Evolutionary conservation across 768 basidiomycete species (phyloP).

Genomic region (Glaciozyma antarctica): DNA sequence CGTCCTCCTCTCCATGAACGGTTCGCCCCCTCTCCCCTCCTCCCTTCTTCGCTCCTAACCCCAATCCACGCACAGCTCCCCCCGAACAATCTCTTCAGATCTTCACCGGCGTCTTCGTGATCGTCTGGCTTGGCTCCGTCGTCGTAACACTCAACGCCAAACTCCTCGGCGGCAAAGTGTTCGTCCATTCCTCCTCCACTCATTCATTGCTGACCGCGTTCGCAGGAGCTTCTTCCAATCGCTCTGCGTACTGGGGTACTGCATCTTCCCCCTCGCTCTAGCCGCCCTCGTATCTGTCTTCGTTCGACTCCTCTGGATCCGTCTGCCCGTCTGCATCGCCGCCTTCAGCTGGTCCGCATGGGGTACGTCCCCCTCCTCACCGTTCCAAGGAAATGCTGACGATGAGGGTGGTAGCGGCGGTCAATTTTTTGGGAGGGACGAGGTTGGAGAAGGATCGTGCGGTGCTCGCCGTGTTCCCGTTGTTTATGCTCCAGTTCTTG

Average conservation of each 20-base stretch:
- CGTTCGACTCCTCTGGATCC: conserved; percentile 71
- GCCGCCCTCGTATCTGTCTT: conserved; percentile 81
- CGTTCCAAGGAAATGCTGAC: not conserved
- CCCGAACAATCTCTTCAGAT: conserved; percentile 70
- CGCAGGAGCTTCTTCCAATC: conserved; percentile 70
- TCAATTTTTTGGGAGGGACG: conserved; percentile 91
- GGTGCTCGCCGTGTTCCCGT: conserved; percentile 88
- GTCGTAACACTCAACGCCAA: conserved; percentile 94
- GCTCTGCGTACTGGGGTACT: conserved; percentile 87
- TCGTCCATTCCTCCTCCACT: conserved; percentile 12
- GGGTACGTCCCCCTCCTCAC: conserved; percentile 50
- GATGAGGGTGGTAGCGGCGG: conserved; percentile 53
- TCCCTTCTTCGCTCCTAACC: not conserved
- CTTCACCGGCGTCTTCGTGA: conserved; percentile 77
- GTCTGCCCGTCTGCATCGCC: conserved; percentile 71
- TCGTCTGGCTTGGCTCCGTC: conserved; percentile 81
- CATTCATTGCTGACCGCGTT: conserved; percentile 41
- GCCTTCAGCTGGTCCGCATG: conserved; percentile 96
- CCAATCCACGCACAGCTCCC: conserved; percentile 53
- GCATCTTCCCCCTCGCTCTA: conserved; percentile 82
- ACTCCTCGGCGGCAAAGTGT: conserved; percentile 45
- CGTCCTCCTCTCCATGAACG: conserved; percentile 77
- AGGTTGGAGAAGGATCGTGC: conserved; percentile 73
- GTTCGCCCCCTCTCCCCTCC: conserved; percentile 36
- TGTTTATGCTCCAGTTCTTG: conserved; percentile 38